Percentiles rank a stretch among this genome's conserved stretches.
Evolutionary conservation across 2,329 filamentous ascomycete species (phyloP).

Genomic region (Thielaviopsis musarum): DNA sequence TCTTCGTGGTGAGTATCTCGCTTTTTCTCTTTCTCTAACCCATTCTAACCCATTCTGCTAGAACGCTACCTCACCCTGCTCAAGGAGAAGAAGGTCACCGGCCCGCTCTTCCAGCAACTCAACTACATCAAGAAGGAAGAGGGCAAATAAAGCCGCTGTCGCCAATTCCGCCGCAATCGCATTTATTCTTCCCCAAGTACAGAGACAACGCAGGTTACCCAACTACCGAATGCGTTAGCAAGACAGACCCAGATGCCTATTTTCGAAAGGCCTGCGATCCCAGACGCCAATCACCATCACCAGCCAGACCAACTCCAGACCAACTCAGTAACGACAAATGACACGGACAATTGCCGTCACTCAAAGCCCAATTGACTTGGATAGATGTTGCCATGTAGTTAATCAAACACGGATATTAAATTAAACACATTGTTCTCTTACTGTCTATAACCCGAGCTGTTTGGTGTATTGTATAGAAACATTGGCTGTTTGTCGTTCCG

Average conservation of each 20-base stretch:
- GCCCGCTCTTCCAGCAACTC: conserved; percentile 64
- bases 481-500: no score
- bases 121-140: conserved; percentile 49
- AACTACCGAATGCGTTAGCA: conserved; percentile 7
- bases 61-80: conserved; percentile 67
- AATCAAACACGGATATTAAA: neutral
- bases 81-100: conserved; percentile 59
- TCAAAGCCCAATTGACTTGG: neutral
- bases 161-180: neutral
- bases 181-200: neutral
- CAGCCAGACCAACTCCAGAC: neutral
- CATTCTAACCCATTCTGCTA: conserved; percentile 20
- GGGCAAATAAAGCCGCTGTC: conserved; percentile 13
- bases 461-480: neutral
- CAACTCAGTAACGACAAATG: neutral
- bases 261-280: conserved; percentile 2
- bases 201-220: conserved; percentile 5
- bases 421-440: neutral
- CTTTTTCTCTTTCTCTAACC: neutral
- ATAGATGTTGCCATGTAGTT: neutral
- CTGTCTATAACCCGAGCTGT: neutral
- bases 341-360: neutral
- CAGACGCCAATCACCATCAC: conserved; percentile 4
- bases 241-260: neutral
- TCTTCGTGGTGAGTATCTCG: conserved; percentile 51